These are phyloP conservation scores for Neofusicoccum ribis DNA, from an alignment of 2,329 filamentous ascomycete species.

Conservation along the genomic window DNA sequence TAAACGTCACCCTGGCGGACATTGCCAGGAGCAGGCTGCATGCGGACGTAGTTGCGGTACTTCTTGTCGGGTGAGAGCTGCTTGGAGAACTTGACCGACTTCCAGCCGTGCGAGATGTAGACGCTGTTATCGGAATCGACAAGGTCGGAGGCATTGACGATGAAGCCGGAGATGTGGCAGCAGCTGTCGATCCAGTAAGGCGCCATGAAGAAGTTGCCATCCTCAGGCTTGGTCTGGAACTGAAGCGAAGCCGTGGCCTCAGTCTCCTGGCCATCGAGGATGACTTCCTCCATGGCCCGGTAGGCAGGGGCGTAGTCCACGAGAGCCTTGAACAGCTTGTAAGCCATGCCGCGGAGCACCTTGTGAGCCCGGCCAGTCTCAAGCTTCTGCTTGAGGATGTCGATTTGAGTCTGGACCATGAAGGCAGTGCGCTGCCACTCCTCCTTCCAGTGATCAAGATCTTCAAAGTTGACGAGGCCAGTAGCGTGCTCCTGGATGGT, in stretches of 20 bases:
- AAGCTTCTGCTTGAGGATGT: conserved; percentile 69
- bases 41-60: conserved; percentile 63
- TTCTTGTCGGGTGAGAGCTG: conserved; percentile 53
- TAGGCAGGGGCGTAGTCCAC: conserved; percentile 60
- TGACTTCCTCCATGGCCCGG: conserved; percentile 60
- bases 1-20: conserved; percentile 62
- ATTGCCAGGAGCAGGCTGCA: conserved; percentile 58
- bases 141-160: conserved; percentile 60
- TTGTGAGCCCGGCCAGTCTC: conserved; percentile 68
- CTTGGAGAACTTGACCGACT: conserved; percentile 58
- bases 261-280: conserved; percentile 56
- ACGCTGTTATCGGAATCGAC: conserved; percentile 61
- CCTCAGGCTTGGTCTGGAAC: conserved; percentile 55
- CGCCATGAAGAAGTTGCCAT: conserved; percentile 59
- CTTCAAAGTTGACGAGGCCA: conserved; percentile 63
- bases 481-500: conserved; percentile 61
- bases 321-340: conserved; percentile 68
- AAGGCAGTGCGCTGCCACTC: conserved; percentile 68
- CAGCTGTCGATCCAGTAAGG: conserved; percentile 62
- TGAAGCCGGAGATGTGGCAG: conserved; percentile 60
- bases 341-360: conserved; percentile 72
- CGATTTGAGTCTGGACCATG: conserved; percentile 56
- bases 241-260: conserved; percentile 57
- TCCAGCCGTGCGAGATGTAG: conserved; percentile 64
- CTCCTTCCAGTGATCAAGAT: conserved; percentile 60